Evolutionary conservation across 768 basidiomycete species (phyloP), one percentile per base, ranked within the genome.

Genomic region (Hygrocybe punicea): DNA sequence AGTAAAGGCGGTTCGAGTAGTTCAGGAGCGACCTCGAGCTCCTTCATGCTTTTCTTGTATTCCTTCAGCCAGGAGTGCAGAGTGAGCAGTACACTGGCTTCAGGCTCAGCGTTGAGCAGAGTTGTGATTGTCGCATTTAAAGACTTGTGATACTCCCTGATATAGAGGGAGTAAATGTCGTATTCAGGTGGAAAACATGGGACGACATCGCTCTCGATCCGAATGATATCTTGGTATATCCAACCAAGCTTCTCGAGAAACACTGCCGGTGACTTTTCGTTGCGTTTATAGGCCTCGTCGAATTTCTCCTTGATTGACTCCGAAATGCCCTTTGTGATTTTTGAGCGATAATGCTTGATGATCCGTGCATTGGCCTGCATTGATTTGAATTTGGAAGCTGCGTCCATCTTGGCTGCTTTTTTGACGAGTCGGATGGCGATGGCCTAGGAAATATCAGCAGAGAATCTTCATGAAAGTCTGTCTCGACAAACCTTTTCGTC

Each of bases 11-110:
- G 97, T 53, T 93, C 85, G 33, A 97, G 76, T 51, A 90, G 81
- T 40, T 93, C 93, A 0, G 84, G 75, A 0, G 93, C 81, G 23
- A 98, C 80, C 46, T 86, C 84, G 51, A 98, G 84, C 65, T 98
- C 94, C 71, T 92, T 93, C 94, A 98, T 98, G 65, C 84, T 91
- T 67, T 84, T 82, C 74, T 89, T 87, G 77, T 98, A 98, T 67
- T 98, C 90, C 73, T 98, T 98, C 51, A 97, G 80, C 93, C 94
- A 98, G 5, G 88, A 90, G 62, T 92, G 90, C 24, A 99, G 81
- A 21, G 84, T 81, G 2, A 99, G 83, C 24, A 98, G 78, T 16
- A 86, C 82, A 63, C 85, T 89, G n/a, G 97, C 96, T 55, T 94
- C 95, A 2, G 91, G 88, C 44, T 87, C 89, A 0, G 85, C 79